Evolutionary conservation across 176 grass and related monocot species (phyloP).

Genomic region (Elymus sibiricus): DNA sequence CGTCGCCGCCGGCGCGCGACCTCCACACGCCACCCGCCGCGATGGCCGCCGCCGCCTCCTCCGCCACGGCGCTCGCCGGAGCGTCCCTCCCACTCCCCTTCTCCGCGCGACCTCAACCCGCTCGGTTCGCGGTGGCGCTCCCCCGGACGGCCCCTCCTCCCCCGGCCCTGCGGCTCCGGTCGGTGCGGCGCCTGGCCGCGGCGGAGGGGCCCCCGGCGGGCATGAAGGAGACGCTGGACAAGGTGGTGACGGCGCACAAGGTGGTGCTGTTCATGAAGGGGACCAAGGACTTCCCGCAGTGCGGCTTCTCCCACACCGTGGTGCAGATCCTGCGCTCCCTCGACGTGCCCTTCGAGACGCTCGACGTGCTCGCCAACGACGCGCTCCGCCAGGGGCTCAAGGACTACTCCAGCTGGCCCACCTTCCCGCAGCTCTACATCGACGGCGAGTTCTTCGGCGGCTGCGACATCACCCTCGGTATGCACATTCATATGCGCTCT

Average conservation of each 20-base stretch:
- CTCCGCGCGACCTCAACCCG: not conserved
- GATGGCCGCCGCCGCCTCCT: constrained; percentile 42
- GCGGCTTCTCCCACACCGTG: constrained; percentile 90
- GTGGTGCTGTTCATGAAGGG: constrained; percentile 98
- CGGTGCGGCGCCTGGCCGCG: constrained; percentile 52
- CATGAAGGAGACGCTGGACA: constrained; percentile 76
- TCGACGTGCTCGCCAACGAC: constrained; percentile 90
- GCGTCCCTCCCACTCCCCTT: not conserved
- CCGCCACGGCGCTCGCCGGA: constrained; percentile 6
- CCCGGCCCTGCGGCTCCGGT: constrained; percentile 18
- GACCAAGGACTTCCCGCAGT: constrained; percentile 94
- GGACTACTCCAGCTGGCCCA: constrained; percentile 97
- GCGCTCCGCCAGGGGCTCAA: constrained; percentile 79
- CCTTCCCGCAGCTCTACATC: constrained; percentile 96
- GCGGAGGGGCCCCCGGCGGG: constrained; percentile 20
- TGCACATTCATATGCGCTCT: not conserved
- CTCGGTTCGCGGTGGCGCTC: not conserved
- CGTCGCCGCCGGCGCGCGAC: constrained; percentile 31
- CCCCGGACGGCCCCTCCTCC: not conserved
- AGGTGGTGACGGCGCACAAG: constrained; percentile 72
- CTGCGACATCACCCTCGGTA: constrained; percentile 86
- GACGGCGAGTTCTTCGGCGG: constrained; percentile 96
- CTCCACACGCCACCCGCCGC: constrained; percentile 16
- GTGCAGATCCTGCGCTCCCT: constrained; percentile 90
- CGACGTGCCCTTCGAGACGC: constrained; percentile 83